Conservation (phyloP, 768 basidiomycete species). For the Amylocystis lapponica region DNA sequence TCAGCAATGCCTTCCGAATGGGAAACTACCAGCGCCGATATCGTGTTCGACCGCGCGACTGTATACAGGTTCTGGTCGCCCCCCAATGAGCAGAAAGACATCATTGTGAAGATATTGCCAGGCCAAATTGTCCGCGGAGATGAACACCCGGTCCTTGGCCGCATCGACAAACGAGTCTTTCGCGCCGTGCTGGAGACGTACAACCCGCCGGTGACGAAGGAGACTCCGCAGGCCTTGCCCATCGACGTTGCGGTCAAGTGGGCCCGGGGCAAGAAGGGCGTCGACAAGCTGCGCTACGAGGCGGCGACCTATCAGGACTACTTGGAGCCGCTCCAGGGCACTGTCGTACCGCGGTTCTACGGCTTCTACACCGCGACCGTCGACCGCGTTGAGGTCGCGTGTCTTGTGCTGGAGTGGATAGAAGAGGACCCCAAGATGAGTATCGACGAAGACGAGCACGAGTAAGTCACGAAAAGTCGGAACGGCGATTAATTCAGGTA, state of each 20-base stretch:
- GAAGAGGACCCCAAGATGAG: too few relatives aligned
- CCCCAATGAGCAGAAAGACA: background rate
- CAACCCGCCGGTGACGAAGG: background rate
- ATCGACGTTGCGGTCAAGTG: conserved; percentile 29
- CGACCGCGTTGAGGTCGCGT: conserved; percentile 22
- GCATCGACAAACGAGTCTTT: conserved; percentile 3
- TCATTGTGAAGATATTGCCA: conserved; percentile 3
- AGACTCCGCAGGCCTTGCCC: background rate
- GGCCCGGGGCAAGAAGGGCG: conserved; percentile 18
- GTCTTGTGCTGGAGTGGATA: conserved; percentile 37
- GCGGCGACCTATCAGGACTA: conserved; percentile 28
- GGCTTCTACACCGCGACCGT: conserved; percentile 31
- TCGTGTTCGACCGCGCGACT: conserved; percentile 7
- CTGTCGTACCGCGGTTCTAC: conserved; percentile 32
- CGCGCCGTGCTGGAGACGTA: conserved; percentile 7
- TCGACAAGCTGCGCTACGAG: conserved; percentile 28
- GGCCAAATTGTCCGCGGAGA: background rate
- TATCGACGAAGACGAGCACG: conserved; percentile 5
- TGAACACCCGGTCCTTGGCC: background rate
- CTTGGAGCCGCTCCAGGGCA: conserved; percentile 31
- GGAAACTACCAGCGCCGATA: conserved; percentile 4
- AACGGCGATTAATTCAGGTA: background rate
- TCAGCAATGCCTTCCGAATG: conserved; percentile 71
- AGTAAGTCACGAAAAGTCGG: background rate
- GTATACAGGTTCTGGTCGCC: conserved; percentile 6